Conservation (phyloP, 495 filamentous ascomycete genomes). For the Aspergillus coremiiformis region DNA sequence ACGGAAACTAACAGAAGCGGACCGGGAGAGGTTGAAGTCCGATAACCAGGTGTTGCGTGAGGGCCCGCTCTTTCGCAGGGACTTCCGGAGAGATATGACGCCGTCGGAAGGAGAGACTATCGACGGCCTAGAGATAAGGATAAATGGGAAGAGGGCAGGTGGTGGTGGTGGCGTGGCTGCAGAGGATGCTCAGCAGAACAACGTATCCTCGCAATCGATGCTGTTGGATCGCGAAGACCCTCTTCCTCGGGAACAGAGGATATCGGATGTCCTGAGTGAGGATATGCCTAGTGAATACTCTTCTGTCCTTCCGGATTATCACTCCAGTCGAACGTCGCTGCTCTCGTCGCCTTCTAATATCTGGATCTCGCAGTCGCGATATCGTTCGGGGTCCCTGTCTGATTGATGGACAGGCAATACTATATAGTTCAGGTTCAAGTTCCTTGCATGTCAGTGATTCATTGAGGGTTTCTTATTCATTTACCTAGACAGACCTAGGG, state of each 20-base stretch:
- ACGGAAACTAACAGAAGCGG: conserved; percentile 28
- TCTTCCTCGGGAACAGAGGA: background rate
- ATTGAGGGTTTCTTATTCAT: background rate
- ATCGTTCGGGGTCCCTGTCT: background rate
- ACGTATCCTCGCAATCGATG: conserved; percentile 31
- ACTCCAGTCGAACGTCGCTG: background rate
- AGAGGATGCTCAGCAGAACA: background rate
- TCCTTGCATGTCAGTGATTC: too few relatives aligned
- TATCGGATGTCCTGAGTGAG: background rate
- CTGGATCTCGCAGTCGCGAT: background rate
- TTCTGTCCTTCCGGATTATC: background rate
- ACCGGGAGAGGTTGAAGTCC: conserved; percentile 17
- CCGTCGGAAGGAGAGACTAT: conserved; percentile 7
- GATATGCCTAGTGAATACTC: background rate
- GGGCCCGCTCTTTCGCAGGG: background rate
- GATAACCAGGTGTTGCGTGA: background rate
- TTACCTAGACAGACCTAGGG: too few relatives aligned
- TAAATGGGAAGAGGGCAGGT: conserved; percentile 18
- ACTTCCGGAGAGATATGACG: background rate
- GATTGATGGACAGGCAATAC: background rate
- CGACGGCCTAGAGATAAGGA: conserved; percentile 21
- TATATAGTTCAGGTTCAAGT: too few relatives aligned
- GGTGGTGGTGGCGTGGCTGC: background rate
- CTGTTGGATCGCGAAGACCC: conserved; percentile 22
- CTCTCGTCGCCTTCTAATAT: background rate